phyloP scores from a whole-genome alignment of 2,329 filamentous ascomycete genomes.

The Alternaria sp. region DNA sequence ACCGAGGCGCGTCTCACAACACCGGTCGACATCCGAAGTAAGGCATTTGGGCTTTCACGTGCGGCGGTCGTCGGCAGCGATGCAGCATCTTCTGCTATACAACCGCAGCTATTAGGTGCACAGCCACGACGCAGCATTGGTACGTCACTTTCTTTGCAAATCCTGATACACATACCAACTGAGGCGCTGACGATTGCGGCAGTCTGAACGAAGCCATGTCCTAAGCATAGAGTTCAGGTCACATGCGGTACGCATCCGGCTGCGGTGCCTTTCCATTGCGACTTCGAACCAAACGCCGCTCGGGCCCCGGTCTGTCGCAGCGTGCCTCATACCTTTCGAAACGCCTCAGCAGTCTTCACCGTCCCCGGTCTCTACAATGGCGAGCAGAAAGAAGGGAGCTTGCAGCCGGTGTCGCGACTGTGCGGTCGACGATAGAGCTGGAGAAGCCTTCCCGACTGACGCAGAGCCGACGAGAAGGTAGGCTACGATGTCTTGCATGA shows the following conservation, averaged over 20 bases:
- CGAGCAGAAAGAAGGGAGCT: neutral
- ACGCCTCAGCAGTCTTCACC: neutral
- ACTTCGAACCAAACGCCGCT: neutral
- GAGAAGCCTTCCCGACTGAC: neutral
- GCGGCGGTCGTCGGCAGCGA: neutral
- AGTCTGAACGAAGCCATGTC: neutral
- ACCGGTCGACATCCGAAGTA: neutral
- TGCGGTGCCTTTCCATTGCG: neutral
- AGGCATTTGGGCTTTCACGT: neutral
- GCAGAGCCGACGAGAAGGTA: neutral
- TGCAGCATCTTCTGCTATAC: neutral
- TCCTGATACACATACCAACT: neutral
- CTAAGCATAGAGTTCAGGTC: neutral
- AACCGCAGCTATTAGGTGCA: neutral
- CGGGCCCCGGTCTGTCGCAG: neutral
- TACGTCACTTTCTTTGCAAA: neutral
- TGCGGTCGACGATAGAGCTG: neutral
- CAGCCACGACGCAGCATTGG: neutral
- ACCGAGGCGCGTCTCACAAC: neutral
- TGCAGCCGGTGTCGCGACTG: neutral
- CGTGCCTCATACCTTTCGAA: neutral
- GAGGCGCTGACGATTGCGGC: neutral
- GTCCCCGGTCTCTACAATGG: neutral
- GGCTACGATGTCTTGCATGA: neutral
- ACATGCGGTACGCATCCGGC: neutral